Evolutionary conservation across 2,329 filamentous ascomycete genomes (phyloP).

Genomic region (Zasmidium cellare): DNA sequence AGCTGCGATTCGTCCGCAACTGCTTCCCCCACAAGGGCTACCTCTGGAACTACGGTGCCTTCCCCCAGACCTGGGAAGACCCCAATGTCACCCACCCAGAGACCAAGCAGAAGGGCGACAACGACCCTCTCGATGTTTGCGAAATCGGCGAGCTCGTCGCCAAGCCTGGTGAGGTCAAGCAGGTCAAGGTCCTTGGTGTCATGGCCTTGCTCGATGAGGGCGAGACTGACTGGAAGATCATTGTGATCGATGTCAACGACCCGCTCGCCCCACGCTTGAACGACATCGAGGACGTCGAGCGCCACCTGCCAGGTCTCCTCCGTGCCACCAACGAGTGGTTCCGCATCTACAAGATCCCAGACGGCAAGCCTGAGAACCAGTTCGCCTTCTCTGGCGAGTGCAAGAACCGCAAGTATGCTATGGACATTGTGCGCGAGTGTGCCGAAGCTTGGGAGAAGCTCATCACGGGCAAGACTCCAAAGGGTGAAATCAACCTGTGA

Average conservation of each 20-base stretch:
- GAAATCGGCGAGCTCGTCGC: conserved; percentile 98
- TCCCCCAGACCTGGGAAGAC: conserved; percentile 99
- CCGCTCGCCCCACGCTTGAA: conserved; percentile 94
- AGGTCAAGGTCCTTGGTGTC: conserved; percentile 99
- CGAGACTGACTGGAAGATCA: conserved; percentile 99
- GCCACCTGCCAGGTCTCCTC: conserved; percentile 93
- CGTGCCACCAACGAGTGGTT: conserved; percentile 99
- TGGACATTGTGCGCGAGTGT: conserved; percentile 94
- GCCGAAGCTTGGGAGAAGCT: conserved; percentile 96
- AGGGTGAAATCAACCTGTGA: conserved; percentile 79
- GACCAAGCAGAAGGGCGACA: conserved; percentile 99
- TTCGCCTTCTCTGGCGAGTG: conserved; percentile 99
- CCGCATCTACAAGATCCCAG: conserved; percentile 99
- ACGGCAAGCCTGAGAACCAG: conserved; percentile 99
- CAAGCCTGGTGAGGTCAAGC: conserved; percentile 95
- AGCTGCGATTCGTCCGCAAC: conserved; percentile 98
- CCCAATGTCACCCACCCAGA: conserved; percentile 93
- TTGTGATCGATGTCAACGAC: conserved; percentile 98
- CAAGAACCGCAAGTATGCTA: conserved; percentile 99
- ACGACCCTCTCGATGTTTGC: conserved; percentile 98
- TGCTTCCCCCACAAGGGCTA: conserved; percentile 99
- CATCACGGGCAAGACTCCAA: conserved; percentile 81
- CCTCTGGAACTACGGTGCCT: conserved; percentile 99
- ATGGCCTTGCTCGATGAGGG: conserved; percentile 99
- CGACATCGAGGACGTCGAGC: conserved; percentile 98